These are phyloP conservation scores for Fusarium staphyleae DNA, from an alignment of 2,329 filamentous ascomycete genomes.

Conservation along the genomic window DNA sequence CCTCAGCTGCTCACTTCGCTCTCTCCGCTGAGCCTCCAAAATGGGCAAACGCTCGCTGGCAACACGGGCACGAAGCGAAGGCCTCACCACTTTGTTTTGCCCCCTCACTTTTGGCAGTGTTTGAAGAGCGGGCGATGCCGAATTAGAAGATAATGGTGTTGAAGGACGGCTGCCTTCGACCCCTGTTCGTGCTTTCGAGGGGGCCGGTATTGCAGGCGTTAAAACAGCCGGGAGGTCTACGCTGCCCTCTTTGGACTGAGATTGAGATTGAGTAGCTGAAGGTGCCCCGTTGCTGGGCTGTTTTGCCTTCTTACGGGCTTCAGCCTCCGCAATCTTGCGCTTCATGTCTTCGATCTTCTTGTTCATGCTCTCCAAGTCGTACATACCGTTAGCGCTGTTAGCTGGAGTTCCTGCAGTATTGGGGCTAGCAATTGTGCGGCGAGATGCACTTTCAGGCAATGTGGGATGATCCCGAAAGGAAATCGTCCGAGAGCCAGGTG, in stretches of 20 bases:
- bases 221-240: slow-evolving; percentile 21
- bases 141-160: slow-evolving; percentile 7
- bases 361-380: slow-evolving; percentile 59
- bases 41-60: slow-evolving; percentile 49
- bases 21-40: slow-evolving; percentile 46
- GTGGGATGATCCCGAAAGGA: slow-evolving; percentile 56
- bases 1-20: slow-evolving; percentile 56
- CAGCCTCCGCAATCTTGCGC: slow-evolving; percentile 63
- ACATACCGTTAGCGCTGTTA: slow-evolving; percentile 46
- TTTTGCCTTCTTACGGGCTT: slow-evolving; percentile 60
- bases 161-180: slow-evolving; percentile 8
- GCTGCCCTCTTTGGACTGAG: slow-evolving; percentile 39
- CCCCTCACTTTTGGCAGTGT: slow-evolving; percentile 28
- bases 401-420: slow-evolving; percentile 50
- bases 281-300: slow-evolving; percentile 44
- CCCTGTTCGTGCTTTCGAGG: neutral
- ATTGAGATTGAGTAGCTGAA: slow-evolving; percentile 37
- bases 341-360: slow-evolving; percentile 68
- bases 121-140: slow-evolving; percentile 4
- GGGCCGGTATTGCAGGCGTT: slow-evolving; percentile 1
- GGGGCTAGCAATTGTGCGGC: slow-evolving; percentile 52
- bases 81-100: slow-evolving; percentile 9
- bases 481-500: slow-evolving; percentile 45
- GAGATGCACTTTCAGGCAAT: slow-evolving; percentile 49
- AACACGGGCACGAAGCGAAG: slow-evolving; percentile 43